phyloP scores from a whole-genome alignment of 2,329 filamentous ascomycete genomes.

The Canariomyces notabilis region DNA sequence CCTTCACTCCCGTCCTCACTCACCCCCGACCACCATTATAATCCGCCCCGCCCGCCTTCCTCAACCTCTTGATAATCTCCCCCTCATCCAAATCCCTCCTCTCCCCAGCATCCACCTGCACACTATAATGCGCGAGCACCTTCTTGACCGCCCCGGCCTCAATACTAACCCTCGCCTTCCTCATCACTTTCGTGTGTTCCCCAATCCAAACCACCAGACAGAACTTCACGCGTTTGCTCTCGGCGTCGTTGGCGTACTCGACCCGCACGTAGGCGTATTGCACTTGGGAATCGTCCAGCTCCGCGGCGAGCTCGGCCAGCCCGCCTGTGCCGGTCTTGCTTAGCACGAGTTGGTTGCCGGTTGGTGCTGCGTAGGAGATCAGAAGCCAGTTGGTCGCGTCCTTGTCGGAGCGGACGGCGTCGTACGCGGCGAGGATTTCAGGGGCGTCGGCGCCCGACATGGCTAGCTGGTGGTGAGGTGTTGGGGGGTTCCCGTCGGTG shows the following conservation, averaged over 20 bases:
- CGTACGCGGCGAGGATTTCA: constrained; percentile 60
- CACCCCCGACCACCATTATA: constrained; percentile 62
- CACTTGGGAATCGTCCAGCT: constrained; percentile 55
- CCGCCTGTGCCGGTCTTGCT: constrained; percentile 56
- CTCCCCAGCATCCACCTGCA: constrained; percentile 59
- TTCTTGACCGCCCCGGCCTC: constrained; percentile 62
- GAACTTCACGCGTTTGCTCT: constrained; percentile 65
- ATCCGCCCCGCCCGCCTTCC: constrained; percentile 65
- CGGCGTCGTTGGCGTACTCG: constrained; percentile 67
- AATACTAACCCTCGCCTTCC: constrained; percentile 63
- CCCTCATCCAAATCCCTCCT: constrained; percentile 55
- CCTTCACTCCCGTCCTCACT: neutral
- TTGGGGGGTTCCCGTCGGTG: neutral
- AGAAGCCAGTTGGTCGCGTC: constrained; percentile 62
- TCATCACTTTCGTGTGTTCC: constrained; percentile 60
- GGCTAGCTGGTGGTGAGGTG: constrained; percentile 6
- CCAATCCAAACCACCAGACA: constrained; percentile 65
- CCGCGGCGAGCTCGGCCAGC: constrained; percentile 50
- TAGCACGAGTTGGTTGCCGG: constrained; percentile 53
- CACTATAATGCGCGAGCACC: constrained; percentile 59
- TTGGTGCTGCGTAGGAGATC: constrained; percentile 53
- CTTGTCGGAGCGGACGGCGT: constrained; percentile 63
- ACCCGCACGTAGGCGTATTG: constrained; percentile 63
- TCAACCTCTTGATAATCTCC: constrained; percentile 55
- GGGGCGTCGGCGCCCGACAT: constrained; percentile 56